A percentile compares a stretch with the other conserved stretches of the same genome.
These are phyloP conservation scores for Malassezia brasiliensis DNA, from an alignment of 1,284 basidiomycete genomes.

Conservation along the genomic window DNA sequence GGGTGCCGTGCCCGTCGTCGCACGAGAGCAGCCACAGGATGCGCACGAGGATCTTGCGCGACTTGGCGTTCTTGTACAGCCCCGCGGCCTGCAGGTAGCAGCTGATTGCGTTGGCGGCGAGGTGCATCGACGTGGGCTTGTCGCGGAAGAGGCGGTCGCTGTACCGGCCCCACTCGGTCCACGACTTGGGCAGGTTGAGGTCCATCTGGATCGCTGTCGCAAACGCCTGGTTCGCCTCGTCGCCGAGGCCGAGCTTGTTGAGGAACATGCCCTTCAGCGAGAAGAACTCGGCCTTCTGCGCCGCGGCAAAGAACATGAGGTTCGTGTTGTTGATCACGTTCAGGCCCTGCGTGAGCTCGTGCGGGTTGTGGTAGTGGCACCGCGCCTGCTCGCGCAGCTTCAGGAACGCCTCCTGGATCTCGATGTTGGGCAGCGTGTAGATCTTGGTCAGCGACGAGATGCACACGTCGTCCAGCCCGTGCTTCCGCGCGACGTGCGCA, in stretches of 20 bases:
- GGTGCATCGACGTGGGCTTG: constrained; percentile 31
- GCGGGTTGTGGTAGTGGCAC: constrained; percentile 92
- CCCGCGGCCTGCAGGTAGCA: constrained; percentile 97
- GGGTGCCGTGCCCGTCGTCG: constrained; percentile 66
- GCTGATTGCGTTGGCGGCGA: constrained; percentile 81
- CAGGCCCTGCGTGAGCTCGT: constrained; percentile 82
- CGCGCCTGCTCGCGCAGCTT: constrained; percentile 99
- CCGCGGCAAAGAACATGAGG: constrained; percentile 87
- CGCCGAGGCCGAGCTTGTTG: constrained; percentile 71
- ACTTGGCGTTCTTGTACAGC: constrained; percentile 87
- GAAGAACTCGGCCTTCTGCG: constrained; percentile 97
- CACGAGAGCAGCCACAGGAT: constrained; percentile 93
- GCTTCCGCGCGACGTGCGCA: constrained; percentile 97
- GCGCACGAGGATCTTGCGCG: constrained; percentile 78
- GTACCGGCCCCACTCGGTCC: constrained; percentile 96
- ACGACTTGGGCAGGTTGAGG: constrained; percentile 86
- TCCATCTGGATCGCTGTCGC: constrained; percentile 70
- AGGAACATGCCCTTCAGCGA: constrained; percentile 99
- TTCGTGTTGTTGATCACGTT: constrained; percentile 99
- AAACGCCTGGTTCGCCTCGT: constrained; percentile 87
- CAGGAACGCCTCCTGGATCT: constrained; percentile 98
- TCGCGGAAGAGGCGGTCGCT: constrained; percentile 84
- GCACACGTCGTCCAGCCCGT: constrained; percentile 91
- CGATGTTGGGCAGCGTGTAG: constrained; percentile 97
- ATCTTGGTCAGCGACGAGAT: constrained; percentile 91